Base-by-base conservation (phyloP, 768 basidiomycete species). In the Leccinum boreale region DNA sequence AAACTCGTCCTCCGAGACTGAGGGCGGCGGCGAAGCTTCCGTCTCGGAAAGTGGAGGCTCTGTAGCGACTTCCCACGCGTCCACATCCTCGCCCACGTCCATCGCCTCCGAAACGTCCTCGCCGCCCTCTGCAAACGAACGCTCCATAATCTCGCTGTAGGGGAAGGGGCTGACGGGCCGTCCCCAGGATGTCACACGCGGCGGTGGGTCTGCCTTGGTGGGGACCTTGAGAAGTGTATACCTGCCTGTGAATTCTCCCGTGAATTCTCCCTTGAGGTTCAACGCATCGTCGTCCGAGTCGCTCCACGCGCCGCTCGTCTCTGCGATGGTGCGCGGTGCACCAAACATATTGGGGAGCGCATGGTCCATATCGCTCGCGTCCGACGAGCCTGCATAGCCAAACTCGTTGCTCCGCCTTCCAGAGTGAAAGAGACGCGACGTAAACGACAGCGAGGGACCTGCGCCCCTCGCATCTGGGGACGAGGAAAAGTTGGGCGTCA, bases 121-220 rank as follows among this genome's bases (percentile, higher is more conserved):
- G 4, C 47, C 54, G 2, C 54, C 61, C 33, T 65, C 69, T 21
- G 44, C 47, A 9, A 56, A 44, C 12, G 70, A 73, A 15, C 64
- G 67, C 46, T 72, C 72, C 65, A 72, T 59, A 19, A 70, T 70
- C 45, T 65, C 67, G 51, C 63, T 65, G 51, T 67, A 75, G 29
- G 85, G 88, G 67, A 81, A 87, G 0, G 88, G 88, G 53, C 87
- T 90, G 45, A 84, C 78, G 1, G 89, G 88, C 11, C 84, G 77
- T 2, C 89, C 87, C 87, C 88, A 89, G 19, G 75, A 70, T 26
- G 83, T 80, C 70, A 77, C 79, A 36, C 81, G 75, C 6, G 83
- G 83, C 4, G 86, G 85, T 1, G 87, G 86, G 60, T 86, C 88
- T 17, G 70, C 72, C 73, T 89, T 89, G 19, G 84, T 87, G 19